Base-by-base conservation (phyloP, 208 protist genomes). In the Balamuthia mandrillaris region DNA sequence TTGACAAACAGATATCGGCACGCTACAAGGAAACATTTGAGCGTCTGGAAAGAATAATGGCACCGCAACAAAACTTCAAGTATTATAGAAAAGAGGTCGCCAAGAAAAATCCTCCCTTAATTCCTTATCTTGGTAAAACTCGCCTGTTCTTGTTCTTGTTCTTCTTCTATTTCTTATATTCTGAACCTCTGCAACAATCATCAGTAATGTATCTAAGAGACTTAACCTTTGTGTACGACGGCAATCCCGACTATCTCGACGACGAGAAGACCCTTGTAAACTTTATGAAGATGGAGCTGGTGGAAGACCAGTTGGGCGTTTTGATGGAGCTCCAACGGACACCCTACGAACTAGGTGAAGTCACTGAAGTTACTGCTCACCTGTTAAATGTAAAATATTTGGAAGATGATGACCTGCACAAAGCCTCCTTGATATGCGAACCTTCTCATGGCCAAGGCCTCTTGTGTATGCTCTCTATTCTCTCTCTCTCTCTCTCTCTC, bases 171-270 rank as follows among this genome's bases (percentile, higher is more conserved):
- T n/a, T 37, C n/a, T n/a, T n/a, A n/a, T n/a, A n/a, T n/a, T n/a
- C n/a, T n/a, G n/a, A n/a, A n/a, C n/a, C n/a, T n/a, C n/a, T n/a
- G 12, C 33, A n/a, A 44, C 41, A 44, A 52, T 2, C 29, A 61
- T 24, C 63, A 39, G 54, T 37, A 14, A 75, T 86, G 51, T 58
- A 70, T 45, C 41, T 86, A 9, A 27, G 51, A 14, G 83, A 86
- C 44, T 63, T 86, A 42, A 78, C 60, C 7, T 79, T 86, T 56
- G 33, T 81, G 29, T 58, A 81, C 44, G 83, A 86, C 35, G 83
- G 61, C 68, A 86, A 86, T 37, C 65, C 83, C 21, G 75, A 81
- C 31, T 51, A 79, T 24, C 16, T 41, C 31, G 29, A 81, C 42
- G 42, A 68, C 16, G 33, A 9, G 52, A 81, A 56, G 29, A 60